Evolutionary conservation across 139 green algal genomes (phyloP), one percentile per base, ranked within the genome.

Genomic region (Chlamydomonas incerta): DNA sequence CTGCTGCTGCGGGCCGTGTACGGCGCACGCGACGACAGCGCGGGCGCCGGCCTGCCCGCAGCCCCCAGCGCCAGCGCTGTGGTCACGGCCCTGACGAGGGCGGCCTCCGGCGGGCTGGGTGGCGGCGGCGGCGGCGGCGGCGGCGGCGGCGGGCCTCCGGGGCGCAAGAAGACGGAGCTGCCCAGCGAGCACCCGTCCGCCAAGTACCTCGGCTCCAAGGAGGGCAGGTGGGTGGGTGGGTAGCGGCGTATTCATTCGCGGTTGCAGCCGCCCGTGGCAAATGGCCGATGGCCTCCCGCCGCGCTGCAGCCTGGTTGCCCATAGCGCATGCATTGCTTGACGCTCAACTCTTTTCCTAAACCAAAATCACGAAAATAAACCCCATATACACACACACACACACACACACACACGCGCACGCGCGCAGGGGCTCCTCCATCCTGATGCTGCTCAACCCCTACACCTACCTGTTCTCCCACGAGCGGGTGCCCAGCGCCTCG

Each of bases 1-100:
- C 58, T 88, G 29, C 31, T 52, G 52, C 82, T 87, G 72, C 82
- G 82, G 60, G 28, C 28, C 33, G 29, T 55, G 6, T 87, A 63
- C 26, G 82, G 82, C 14, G 81, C 57, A 21, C 28, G 29, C 23
- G 57, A 26, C 57, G 57, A 24, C 57, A 26, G 57, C 23, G 3
- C 57, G 6, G 57, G 57, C 57, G 23, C 57, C 57, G 57, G 57
- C 20, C 21, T 26, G 57, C 23, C 57, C 2, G 6, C 57, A 3
- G 2, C 23, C 8, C 23, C 57, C 8, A 4, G 21, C 57, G 57
- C 20, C 57, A 63, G 21, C 57, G 23, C 57, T 9, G 20, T 26
- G 21, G 57, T 26, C 57, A 26, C 57, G 6, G 21, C 23, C 57
- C 57, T 26, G 2, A 63, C 2, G 2, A 11, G 57, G 6, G 23